phyloP scores from a whole-genome alignment of 2,329 filamentous ascomycete genomes.

The Mollisiaceae sp. region DNA sequence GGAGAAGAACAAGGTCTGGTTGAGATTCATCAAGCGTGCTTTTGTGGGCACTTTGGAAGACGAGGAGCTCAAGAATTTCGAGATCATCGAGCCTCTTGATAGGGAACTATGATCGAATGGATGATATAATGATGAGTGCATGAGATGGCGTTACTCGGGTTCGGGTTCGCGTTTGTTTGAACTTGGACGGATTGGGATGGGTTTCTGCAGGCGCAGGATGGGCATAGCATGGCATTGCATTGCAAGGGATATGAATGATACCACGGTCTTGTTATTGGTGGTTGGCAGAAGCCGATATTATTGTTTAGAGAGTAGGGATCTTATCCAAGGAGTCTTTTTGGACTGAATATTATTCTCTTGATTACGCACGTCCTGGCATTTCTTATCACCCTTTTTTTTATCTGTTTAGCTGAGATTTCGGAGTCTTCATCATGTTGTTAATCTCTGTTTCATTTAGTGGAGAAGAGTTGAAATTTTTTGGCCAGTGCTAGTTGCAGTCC shows the following conservation, averaged over 20 bases:
- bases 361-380: no score
- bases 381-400: no score
- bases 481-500: no score
- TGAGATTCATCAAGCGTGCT: conserved; percentile 76
- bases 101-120: conserved; percentile 1
- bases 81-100: background rate
- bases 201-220: conserved; percentile 1
- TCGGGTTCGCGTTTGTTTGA: background rate
- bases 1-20: conserved; percentile 73
- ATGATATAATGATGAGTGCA: background rate
- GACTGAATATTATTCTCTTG: no score
- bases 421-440: no score
- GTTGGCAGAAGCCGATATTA: background rate
- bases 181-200: background rate
- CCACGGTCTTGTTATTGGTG: conserved; percentile 4
- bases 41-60: conserved; percentile 76
- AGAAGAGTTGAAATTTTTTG: no score
- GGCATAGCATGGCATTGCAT: conserved; percentile 7
- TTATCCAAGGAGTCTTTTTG: no score
- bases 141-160: background rate
- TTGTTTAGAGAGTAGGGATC: no score
- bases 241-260: conserved; percentile 7
- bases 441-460: no score
- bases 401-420: no score
- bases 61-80: conserved; percentile 59